These are phyloP conservation scores for Lavandula angustifolia DNA, from an alignment of 257 asterid genomes.

Conservation along the genomic window DNA sequence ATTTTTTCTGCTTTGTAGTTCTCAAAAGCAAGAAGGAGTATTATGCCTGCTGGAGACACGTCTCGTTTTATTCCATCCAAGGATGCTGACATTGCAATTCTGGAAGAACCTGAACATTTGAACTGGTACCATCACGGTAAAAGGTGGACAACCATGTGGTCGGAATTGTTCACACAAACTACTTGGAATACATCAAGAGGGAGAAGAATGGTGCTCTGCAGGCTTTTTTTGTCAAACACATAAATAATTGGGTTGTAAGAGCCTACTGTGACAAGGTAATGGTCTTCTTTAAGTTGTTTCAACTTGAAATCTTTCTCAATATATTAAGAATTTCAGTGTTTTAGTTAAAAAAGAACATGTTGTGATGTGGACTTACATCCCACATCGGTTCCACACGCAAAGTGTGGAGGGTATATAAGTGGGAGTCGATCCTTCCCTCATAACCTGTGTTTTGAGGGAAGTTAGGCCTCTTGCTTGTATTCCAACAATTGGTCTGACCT, in stretches of 20 bases:
- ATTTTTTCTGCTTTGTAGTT: conserved; percentile 47
- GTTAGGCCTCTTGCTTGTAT: no score
- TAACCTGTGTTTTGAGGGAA: no score
- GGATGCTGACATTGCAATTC: conserved; percentile 96
- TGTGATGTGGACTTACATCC: no score
- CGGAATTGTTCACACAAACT: conserved; percentile 93
- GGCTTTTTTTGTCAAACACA: conserved; percentile 89
- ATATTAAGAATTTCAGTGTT: no score
- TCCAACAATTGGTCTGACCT: no score
- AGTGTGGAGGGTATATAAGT: no score
- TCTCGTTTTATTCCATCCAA: conserved; percentile 80
- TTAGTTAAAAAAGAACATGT: no score
- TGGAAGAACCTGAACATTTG: conserved; percentile 98
- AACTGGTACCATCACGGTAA: conserved; percentile 99
- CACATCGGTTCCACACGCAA: no score
- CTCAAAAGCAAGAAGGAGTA: conserved; percentile 86
- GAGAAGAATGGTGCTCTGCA: conserved; percentile 96
- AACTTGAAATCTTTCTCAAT: no score
- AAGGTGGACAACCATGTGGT: conserved; percentile 99
- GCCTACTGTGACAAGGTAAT: conserved; percentile 93
- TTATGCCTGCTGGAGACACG: conserved; percentile 95
- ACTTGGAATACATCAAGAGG: conserved; percentile 97
- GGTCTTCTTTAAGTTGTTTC: conserved; percentile 15
- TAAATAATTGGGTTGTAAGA: conserved; percentile 87
- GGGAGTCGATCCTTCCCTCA: no score